Evolutionary conservation across 164 flowering plant species (phyloP), one percentile per base, ranked within the genome.

Genomic region (Vitis vinifera): DNA sequence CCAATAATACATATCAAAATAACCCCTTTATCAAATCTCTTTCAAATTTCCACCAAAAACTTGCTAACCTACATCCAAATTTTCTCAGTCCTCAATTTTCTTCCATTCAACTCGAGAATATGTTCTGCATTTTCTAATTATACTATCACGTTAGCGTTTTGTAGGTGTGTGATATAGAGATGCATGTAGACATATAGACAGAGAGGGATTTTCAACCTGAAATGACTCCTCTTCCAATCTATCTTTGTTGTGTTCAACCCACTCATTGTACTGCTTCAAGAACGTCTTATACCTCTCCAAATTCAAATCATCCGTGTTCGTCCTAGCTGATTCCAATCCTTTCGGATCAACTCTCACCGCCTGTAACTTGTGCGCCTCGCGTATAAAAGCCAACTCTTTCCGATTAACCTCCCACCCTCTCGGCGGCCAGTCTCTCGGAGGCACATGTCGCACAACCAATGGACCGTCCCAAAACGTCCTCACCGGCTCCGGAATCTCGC

Each of bases 381-480:
- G 71, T 1, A 95, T 95, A 73, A 85, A 90, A 71, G 78, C 88
- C 65, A 93, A 74, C 83, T 95, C 97, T 80, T 88, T 65, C 77
- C 77, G 71, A 70, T 91, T 93, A 59, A 92, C 97, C 71, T 81
- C 76, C 98, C 99, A 95, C 7, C 88, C 99, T 49, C 86, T 70
- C 6, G 99, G 99, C 3, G 98, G 98, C 99, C 99, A 95, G 78
- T 95, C 99, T 53, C 98, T 63, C 0, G 98, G 99, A 6, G 98
- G 88, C 31, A 95, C 71, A 9, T 67, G 83, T 19, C 84, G 69
- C 27, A 91, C 73, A 16, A 90, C 92, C 76, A 91, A 51, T 1
- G 96, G 94, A 19, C 89, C 87, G 8, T 71, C 68, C 98, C 98
- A 95, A 16, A 72, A 19, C 13, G 99, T 91, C 77, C 84, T 58